Evolutionary conservation across 257 asterid species (phyloP).

Genomic region (Solanum chaucha): DNA sequence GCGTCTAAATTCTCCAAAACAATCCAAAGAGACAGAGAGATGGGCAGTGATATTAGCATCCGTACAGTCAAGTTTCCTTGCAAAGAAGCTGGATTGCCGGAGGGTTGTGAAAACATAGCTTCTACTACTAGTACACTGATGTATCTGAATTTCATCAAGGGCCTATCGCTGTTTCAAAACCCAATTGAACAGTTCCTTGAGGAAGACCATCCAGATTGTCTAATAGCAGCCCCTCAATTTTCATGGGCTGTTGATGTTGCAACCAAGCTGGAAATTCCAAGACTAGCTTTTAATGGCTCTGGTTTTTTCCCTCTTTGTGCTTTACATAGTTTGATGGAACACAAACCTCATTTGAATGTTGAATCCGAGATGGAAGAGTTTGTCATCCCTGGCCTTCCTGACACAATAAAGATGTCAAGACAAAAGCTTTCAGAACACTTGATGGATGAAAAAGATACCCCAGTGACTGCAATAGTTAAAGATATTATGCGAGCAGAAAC

Average conservation of each 20-base stretch:
- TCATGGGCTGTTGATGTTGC: constrained; percentile 21
- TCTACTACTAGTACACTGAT: constrained; percentile 13
- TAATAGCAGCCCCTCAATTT: constrained; percentile 14
- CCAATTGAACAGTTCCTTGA: constrained; percentile 11
- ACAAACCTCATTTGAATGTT: constrained; percentile 12
- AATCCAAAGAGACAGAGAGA: constrained; percentile 6
- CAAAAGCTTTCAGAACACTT: constrained; percentile 9
- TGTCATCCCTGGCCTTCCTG: constrained; percentile 18
- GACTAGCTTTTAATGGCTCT: constrained; percentile 14
- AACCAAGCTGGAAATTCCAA: constrained; percentile 8
- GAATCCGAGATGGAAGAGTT: constrained; percentile 21
- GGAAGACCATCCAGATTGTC: constrained; percentile 19
- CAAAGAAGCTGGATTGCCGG: constrained; percentile 21
- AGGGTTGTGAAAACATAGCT: constrained; percentile 27
- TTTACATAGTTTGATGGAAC: background rate
- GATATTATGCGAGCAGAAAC: constrained; percentile 12
- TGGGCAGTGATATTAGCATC: constrained; percentile 11
- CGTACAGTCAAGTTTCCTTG: constrained; percentile 15
- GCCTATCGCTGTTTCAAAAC: constrained; percentile 2
- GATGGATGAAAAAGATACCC: background rate
- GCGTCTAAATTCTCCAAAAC: constrained; percentile 11
- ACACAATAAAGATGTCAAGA: constrained; percentile 5
- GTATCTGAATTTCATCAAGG: constrained; percentile 5
- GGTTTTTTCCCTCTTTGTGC: constrained; percentile 18
- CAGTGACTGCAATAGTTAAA: background rate